phyloP scores from a whole-genome alignment of 2,329 filamentous ascomycete species.

The Cytospora mali region DNA sequence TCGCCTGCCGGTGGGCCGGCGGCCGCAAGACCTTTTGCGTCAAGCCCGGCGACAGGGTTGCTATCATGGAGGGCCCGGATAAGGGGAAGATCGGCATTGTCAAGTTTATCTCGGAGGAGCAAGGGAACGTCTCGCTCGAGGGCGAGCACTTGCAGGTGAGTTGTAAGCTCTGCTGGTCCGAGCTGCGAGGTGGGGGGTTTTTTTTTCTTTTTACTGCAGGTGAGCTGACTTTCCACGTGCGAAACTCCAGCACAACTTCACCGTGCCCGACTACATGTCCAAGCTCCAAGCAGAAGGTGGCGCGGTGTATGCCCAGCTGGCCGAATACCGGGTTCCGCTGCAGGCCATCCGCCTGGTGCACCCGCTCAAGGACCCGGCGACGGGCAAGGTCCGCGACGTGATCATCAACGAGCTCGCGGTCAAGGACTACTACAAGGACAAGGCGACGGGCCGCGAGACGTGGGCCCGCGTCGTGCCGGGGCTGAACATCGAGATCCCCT shows the following conservation, averaged over 20 bases:
- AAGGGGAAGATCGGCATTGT: slow-evolving; percentile 85
- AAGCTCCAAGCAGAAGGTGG: slow-evolving; percentile 35
- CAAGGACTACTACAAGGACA: slow-evolving; percentile 52
- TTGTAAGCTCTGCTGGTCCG: slow-evolving; percentile 11
- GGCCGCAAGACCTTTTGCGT: slow-evolving; percentile 62
- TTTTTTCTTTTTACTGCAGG: background rate
- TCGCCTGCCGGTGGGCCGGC: slow-evolving; percentile 57
- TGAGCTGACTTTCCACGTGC: slow-evolving; percentile 11
- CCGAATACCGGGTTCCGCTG: slow-evolving; percentile 64
- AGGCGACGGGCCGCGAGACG: slow-evolving; percentile 48
- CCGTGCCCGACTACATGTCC: slow-evolving; percentile 45
- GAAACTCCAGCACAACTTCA: slow-evolving; percentile 38
- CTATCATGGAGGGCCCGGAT: slow-evolving; percentile 75
- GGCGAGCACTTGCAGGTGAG: slow-evolving; percentile 64
- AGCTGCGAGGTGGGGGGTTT: background rate
- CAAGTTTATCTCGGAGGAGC: slow-evolving; percentile 53
- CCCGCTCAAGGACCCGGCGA: slow-evolving; percentile 67
- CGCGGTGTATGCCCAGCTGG: slow-evolving; percentile 44
- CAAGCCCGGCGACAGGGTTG: slow-evolving; percentile 74
- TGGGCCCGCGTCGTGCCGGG: slow-evolving; percentile 68
- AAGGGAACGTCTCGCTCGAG: slow-evolving; percentile 63
- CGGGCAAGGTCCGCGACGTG: slow-evolving; percentile 69
- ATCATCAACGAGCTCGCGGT: slow-evolving; percentile 73
- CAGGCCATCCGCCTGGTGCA: slow-evolving; percentile 80
- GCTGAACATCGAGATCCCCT: slow-evolving; percentile 73